Conservation (phyloP, 2,329 filamentous ascomycete species). For the Helotiales sp. region DNA sequence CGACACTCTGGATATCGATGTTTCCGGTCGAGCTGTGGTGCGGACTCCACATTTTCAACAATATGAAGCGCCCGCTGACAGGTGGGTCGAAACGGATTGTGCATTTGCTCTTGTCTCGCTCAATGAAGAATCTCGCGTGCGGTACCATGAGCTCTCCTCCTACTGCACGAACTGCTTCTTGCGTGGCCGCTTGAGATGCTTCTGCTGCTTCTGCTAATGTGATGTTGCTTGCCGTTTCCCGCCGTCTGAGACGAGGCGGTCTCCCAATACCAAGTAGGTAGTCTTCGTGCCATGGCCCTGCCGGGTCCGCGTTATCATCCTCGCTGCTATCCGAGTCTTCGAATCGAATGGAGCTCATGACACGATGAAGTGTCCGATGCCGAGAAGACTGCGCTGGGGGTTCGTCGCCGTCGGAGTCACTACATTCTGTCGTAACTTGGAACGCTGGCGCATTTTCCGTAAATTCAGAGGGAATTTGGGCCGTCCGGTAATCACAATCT, state of each 20-base stretch:
- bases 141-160: constrained; percentile 69
- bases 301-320: constrained; percentile 22
- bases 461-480: constrained; percentile 64
- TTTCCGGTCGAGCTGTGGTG: constrained; percentile 68
- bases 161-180: constrained; percentile 61
- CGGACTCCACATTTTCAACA: constrained; percentile 90
- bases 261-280: constrained; percentile 25
- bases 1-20: constrained; percentile 88
- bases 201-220: constrained; percentile 41
- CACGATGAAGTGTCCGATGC: constrained; percentile 55
- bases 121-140: constrained; percentile 83
- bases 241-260: constrained; percentile 29
- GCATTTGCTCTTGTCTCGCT: constrained; percentile 81
- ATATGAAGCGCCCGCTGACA: constrained; percentile 79
- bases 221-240: constrained; percentile 42
- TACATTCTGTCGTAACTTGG: constrained; percentile 62
- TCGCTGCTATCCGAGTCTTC: constrained; percentile 48
- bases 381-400: constrained; percentile 22
- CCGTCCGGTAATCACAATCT: constrained; percentile 51
- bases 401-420: constrained; percentile 60
- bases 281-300: constrained; percentile 34
- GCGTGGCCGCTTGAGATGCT: constrained; percentile 54
- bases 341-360: constrained; percentile 57
- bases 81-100: constrained; percentile 85
- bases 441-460: constrained; percentile 54